Conservation (phyloP, 768 basidiomycete species). For the Pleurotus tuoliensis region DNA sequence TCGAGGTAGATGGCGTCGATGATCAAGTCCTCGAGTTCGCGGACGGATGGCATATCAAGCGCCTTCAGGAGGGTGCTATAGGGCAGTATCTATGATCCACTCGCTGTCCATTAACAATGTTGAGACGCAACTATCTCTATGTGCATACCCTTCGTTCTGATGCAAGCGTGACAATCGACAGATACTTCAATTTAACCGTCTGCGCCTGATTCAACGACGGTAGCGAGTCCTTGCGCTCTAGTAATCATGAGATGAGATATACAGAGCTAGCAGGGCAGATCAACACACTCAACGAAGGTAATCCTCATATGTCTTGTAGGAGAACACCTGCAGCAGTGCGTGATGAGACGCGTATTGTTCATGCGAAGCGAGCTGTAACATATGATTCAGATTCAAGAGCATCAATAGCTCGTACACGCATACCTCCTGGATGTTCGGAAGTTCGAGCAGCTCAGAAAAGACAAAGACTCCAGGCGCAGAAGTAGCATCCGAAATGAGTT, state of each 20-base stretch:
- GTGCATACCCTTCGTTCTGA: conserved; percentile 65
- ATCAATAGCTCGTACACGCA: conserved; percentile 11
- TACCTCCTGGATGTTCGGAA: conserved; percentile 84
- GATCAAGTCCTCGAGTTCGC: conserved; percentile 93
- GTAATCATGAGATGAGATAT: conserved; percentile 17
- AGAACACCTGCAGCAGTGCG: conserved; percentile 77
- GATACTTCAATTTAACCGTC: conserved; percentile 84
- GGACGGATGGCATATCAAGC: conserved; percentile 74
- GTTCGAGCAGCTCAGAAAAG: conserved; percentile 83
- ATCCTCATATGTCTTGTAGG: conserved; percentile 83
- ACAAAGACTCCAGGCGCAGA: conserved; percentile 89
- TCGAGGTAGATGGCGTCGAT: conserved; percentile 96
- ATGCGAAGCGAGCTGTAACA: conserved; percentile 55
- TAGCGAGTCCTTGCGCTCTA: conserved; percentile 63
- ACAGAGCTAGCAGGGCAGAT: not conserved
- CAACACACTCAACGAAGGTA: conserved; percentile 55
- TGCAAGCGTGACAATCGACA: conserved; percentile 86
- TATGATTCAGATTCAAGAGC: not conserved
- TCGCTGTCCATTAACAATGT: not conserved
- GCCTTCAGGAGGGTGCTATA: conserved; percentile 69
- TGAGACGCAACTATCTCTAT: not conserved
- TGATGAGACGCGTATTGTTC: conserved; percentile 62
- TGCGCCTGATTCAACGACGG: conserved; percentile 73
- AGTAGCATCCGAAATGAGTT: conserved; percentile 82
- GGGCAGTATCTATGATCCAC: conserved; percentile 61